Evolutionary conservation across 1,284 basidiomycete genomes (phyloP).

Genomic region (Porogramme epimiltina): DNA sequence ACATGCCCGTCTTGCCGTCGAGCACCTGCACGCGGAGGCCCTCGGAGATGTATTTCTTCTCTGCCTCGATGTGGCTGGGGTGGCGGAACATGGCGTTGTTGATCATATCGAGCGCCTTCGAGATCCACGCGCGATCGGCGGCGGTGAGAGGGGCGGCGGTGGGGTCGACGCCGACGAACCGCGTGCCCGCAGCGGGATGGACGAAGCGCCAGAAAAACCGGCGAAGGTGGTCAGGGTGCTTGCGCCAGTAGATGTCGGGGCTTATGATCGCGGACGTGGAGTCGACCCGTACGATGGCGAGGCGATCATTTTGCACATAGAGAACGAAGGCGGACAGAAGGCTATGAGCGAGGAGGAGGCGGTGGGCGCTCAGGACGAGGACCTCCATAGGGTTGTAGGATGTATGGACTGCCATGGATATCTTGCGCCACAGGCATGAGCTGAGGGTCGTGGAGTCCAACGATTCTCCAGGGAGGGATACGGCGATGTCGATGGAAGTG

Average conservation of each 20-base stretch:
- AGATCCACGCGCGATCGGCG: too few relatives aligned
- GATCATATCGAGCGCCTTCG: too few relatives aligned
- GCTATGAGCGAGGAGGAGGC: slow-evolving; percentile 13
- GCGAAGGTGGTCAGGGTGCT: background rate
- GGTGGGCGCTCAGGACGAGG: slow-evolving; percentile 8
- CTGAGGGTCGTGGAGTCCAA: too few relatives aligned
- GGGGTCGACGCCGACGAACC: slow-evolving; percentile 8
- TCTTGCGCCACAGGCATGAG: too few relatives aligned
- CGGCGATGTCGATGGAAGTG: too few relatives aligned
- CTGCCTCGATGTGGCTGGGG: background rate
- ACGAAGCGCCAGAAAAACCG: slow-evolving; percentile 15
- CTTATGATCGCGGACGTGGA: slow-evolving; percentile 6
- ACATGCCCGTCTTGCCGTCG: background rate
- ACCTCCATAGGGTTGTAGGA: too few relatives aligned
- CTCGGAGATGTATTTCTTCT: background rate
- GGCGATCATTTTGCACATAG: slow-evolving; percentile 12
- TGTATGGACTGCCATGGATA: too few relatives aligned
- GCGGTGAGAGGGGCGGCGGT: background rate
- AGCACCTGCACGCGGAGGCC: slow-evolving; percentile 3
- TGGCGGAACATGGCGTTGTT: too few relatives aligned
- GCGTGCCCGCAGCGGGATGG: slow-evolving; percentile 3
- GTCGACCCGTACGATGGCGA: slow-evolving; percentile 15
- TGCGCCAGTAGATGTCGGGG: background rate
- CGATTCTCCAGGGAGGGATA: too few relatives aligned
- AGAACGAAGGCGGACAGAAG: slow-evolving; percentile 6